Base-by-base conservation (phyloP, 345 rosid genomes). In the Hevea brasiliensis region DNA sequence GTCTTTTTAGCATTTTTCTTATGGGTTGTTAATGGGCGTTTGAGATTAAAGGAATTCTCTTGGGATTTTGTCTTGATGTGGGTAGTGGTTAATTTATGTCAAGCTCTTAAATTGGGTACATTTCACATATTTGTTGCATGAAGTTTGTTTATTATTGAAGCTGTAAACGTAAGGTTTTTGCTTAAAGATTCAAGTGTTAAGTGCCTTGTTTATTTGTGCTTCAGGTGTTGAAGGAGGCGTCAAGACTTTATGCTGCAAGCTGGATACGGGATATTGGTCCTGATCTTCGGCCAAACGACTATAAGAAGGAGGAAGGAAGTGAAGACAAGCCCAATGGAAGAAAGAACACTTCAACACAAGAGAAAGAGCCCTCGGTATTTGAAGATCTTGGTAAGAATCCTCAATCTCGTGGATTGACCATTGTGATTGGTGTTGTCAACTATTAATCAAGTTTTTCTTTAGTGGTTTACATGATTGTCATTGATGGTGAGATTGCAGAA, bases 241-340 rank as follows among this genome's bases (percentile, higher is more conserved):
- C 96, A 12, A 87, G 94, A 89, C 94, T 95, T 50, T 95, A 95
- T 82, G 90, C 81, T 59, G 96, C 92, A 0, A 95, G 99, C 73
- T 91, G 98, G 99, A 90, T 92, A 12, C 74, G 99, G 29, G 96
- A 95, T 68, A 95, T 91, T 79, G 98, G 96, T 85, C 98, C 96
- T 76, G 94, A 95, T 18, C 97, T 92, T 79, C 86, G 94, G 62
- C 99, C 98, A n/a, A 2, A 87, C 74, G 91, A 91, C 76, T 89
- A 86, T 74, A 87, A 91, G 87, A 87, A n/a, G n/a, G n/a, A 89
- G 74, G 91, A 69, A 56, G 71, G 2, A 35, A 78, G 56, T 79
- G 89, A 81, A 67, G 90, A 80, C 71, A 79, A 63, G 74, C 26
- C 81, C 23, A 60, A 37, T 23, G 74, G 62, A 45, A 67, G 63